These are phyloP conservation scores for Colletotrichum liriopes DNA, from an alignment of 2,329 filamentous ascomycete genomes.

Conservation along the genomic window DNA sequence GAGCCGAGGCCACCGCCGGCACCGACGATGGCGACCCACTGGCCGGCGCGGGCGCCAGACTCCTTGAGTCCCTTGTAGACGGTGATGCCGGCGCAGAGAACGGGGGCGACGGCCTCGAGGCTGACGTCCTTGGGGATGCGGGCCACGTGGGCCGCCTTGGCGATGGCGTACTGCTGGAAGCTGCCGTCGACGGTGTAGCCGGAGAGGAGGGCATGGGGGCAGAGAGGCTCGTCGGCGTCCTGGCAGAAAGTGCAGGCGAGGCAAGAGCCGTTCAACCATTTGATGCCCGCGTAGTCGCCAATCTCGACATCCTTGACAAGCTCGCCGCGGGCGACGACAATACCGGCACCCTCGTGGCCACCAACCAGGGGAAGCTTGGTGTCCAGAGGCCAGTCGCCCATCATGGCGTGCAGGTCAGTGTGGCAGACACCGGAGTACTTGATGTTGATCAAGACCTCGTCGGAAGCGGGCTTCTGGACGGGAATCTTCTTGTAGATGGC, in stretches of 20 bases:
- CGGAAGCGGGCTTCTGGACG: slow-evolving; percentile 84
- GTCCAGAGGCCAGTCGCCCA: slow-evolving; percentile 90
- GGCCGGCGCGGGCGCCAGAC: slow-evolving; percentile 80
- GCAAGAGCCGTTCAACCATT: slow-evolving; percentile 94
- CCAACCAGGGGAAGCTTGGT: slow-evolving; percentile 89
- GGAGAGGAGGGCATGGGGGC: slow-evolving; percentile 80
- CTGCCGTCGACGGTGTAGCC: slow-evolving; percentile 94
- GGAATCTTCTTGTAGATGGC: slow-evolving; percentile 85
- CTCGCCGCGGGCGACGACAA: slow-evolving; percentile 85
- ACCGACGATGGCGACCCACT: slow-evolving; percentile 88
- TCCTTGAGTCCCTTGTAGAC: slow-evolving; percentile 95
- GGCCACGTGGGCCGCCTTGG: slow-evolving; percentile 88
- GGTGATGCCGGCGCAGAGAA: slow-evolving; percentile 89
- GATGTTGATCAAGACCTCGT: slow-evolving; percentile 93
- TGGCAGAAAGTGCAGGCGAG: slow-evolving; percentile 88
- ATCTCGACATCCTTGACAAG: slow-evolving; percentile 84
- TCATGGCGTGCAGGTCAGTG: slow-evolving; percentile 85
- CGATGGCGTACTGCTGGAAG: slow-evolving; percentile 89
- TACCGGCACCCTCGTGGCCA: slow-evolving; percentile 84
- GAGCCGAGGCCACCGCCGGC: slow-evolving; percentile 87
- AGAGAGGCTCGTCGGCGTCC: slow-evolving; percentile 86
- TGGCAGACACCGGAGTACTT: slow-evolving; percentile 94
- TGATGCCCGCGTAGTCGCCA: slow-evolving; percentile 90
- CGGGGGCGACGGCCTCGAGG: slow-evolving; percentile 83
- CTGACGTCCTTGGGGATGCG: slow-evolving; percentile 83